Base-by-base conservation (phyloP, 768 basidiomycete species). In the Leccinum longicurvipes region DNA sequence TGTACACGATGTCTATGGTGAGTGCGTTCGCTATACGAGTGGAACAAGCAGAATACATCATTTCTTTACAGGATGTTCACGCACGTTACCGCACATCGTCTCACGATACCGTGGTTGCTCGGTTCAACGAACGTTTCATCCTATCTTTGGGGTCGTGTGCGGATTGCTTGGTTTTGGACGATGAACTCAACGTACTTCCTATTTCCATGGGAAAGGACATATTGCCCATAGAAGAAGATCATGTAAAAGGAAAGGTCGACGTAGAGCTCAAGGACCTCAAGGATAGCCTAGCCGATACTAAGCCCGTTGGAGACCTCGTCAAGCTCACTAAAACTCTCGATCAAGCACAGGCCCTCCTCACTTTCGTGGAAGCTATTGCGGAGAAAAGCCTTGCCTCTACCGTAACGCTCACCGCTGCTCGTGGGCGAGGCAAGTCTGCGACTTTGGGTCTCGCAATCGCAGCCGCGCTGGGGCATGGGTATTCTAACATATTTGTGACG, bases 101-200 rank as follows among this genome's bases (percentile, higher is more conserved):
- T 2, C 92, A 95, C 65, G 90, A 91, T 65, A 79, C 87, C 6
- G 89, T 95, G 28, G 78, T 86, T n/a, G 92, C 97, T 0, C 85
- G 97, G 25, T 99, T 99, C 77, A 99, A 99, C 73, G 97, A 99
- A 70, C 89, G 97, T 11, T 99, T 99, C 74, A 98, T 99, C 64
- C 82, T 99, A 17, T 99, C 97, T 19, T 84, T 99, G 19, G 93
- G 93, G 23, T 89, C 92, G 17, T 98, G 93, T 66, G 79, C 86
- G 8, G 92, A 96, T 67, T 98, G 96, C 64, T 79, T 99, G 1
- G 86, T 98, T 24, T 82, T 99, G 49, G 97, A 99, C 67, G 97
- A 99, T 66, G 97, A 99, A 72, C 83, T 99, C 44, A 98, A 98
- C 68, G 95, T 98, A 12, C 83, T 99, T 7, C 97, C 97, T 4